A percentile compares a stretch with the other conserved stretches of the same genome.
phyloP scores from a whole-genome alignment of 2,329 filamentous ascomycete species.

The Colletotrichum sp. region DNA sequence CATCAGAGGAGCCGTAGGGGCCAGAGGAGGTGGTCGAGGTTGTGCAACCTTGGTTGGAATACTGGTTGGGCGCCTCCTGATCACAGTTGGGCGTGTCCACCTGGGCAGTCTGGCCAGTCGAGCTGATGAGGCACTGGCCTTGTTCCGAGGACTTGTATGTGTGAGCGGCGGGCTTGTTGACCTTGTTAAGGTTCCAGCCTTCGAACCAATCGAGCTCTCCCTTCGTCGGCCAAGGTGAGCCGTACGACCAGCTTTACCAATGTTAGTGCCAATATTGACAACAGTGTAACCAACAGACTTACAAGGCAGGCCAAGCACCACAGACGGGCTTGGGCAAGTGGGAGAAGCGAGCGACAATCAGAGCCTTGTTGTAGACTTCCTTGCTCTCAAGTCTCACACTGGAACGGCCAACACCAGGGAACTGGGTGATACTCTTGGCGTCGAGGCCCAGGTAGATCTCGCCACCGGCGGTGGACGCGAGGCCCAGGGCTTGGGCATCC shows the following conservation, averaged over 20 bases:
- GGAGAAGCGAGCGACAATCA: conserved; percentile 72
- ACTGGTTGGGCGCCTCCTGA: conserved; percentile 38
- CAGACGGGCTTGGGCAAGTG: conserved; percentile 72
- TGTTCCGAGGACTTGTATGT: conserved; percentile 41
- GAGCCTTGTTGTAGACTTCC: conserved; percentile 65
- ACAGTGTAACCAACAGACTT: conserved; percentile 25
- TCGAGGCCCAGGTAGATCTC: conserved; percentile 46
- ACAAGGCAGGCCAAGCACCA: conserved; percentile 76
- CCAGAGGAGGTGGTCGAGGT: conserved; percentile 38
- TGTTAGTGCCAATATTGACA: not conserved
- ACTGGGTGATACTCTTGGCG: conserved; percentile 24
- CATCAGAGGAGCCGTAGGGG: conserved; percentile 39
- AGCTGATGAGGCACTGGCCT: conserved; percentile 39
- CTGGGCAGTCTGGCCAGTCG: conserved; percentile 31
- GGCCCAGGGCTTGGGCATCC: conserved; percentile 38
- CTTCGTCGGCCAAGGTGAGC: conserved; percentile 60
- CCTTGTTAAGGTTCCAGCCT: conserved; percentile 59
- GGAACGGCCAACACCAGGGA: conserved; percentile 40
- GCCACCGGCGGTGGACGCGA: conserved; percentile 34
- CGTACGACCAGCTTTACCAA: conserved; percentile 50
- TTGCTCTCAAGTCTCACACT: conserved; percentile 72
- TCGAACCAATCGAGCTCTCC: conserved; percentile 75
- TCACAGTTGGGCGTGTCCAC: conserved; percentile 44
- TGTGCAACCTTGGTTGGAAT: conserved; percentile 43
- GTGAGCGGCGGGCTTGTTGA: conserved; percentile 65